Percentiles rank a stretch among this genome's conserved stretches.
Evolutionary conservation across 108 stramenopile species (phyloP).

Genomic region (Pseudonitzschia delicatissima): DNA sequence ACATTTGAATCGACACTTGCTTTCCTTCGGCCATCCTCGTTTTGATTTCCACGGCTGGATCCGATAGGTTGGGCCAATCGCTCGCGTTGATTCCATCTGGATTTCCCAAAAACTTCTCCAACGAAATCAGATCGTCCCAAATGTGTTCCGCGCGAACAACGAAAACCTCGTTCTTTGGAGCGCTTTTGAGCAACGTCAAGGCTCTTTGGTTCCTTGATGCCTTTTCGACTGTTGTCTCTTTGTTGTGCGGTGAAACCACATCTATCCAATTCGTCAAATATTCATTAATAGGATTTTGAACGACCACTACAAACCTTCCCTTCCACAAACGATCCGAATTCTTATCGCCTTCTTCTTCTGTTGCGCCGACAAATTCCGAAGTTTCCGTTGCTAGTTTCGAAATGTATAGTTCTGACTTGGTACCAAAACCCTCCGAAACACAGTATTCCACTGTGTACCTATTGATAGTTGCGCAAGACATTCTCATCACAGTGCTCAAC

Average conservation of each 20-base stretch:
- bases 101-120: slow-evolving; percentile 8
- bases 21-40: neutral
- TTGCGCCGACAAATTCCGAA: neutral
- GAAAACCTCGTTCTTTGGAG: neutral
- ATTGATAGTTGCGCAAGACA: neutral
- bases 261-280: neutral
- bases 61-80: neutral
- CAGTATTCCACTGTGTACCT: neutral
- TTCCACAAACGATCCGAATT: slow-evolving; percentile 3
- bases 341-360: neutral
- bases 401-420: neutral
- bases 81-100: neutral
- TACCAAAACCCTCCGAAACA: neutral
- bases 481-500: neutral
- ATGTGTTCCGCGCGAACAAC: slow-evolving; percentile 3
- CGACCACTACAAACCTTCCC: neutral
- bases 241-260: neutral
- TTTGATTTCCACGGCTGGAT: neutral
- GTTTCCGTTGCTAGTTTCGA: neutral
- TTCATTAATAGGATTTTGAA: slow-evolving; percentile 15
- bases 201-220: slow-evolving; percentile 11
- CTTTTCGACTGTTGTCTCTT: neutral
- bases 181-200: neutral
- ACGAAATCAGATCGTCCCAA: slow-evolving; percentile 4
- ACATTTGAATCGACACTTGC: slow-evolving; percentile 3